Conservation (phyloP, 352 stramenopile species). For the Globisporangium mamillatum region DNA sequence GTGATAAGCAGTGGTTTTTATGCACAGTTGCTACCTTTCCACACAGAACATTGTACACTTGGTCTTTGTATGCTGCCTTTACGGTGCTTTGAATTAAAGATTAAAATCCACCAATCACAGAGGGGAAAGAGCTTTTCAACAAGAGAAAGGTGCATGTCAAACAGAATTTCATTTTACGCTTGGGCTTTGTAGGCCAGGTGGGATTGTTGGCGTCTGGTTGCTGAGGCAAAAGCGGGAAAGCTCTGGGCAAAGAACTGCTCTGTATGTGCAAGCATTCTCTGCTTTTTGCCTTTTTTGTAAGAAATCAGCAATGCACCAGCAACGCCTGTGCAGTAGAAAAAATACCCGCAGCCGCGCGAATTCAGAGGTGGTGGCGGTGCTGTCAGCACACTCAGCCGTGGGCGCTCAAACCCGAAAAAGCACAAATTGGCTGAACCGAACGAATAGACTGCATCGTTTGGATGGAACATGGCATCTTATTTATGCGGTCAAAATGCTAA, state of each 20-base stretch:
- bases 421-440: no score
- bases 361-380: no score
- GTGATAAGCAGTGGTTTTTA: no score
- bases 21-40: no score
- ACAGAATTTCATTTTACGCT: neutral
- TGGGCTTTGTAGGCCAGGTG: neutral
- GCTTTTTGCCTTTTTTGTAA: neutral
- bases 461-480: no score
- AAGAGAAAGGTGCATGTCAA: neutral
- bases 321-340: conserved; percentile 3
- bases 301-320: neutral
- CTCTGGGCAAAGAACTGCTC: no score
- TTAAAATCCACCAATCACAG: no score
- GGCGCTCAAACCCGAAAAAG: no score
- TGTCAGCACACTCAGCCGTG: neutral
- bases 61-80: neutral
- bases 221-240: neutral
- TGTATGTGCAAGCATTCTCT: neutral
- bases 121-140: neutral
- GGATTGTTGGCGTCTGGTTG: neutral
- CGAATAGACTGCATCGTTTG: no score
- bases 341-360: neutral
- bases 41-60: neutral
- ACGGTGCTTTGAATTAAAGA: no score
- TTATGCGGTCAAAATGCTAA: no score